These are phyloP conservation scores for Rutstroemia sp. DNA, from an alignment of 2,329 filamentous ascomycete genomes.

Conservation along the genomic window DNA sequence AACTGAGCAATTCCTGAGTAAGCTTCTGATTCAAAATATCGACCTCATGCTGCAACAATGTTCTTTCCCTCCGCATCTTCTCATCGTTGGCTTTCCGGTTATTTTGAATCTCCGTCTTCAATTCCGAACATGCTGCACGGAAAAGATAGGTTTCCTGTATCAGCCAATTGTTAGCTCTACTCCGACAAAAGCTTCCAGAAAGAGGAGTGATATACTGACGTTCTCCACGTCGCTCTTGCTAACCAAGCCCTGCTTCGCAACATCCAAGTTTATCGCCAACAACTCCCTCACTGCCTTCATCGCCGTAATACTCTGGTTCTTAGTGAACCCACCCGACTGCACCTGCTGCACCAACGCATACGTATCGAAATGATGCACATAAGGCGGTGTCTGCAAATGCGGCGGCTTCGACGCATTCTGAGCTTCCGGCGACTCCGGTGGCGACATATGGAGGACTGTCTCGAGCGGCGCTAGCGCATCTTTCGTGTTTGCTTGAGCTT, in stretches of 20 bases:
- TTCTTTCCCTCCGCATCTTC: slow-evolving; percentile 73
- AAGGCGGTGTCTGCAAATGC: slow-evolving; percentile 65
- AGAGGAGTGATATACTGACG: slow-evolving; percentile 24
- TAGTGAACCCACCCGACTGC: slow-evolving; percentile 60
- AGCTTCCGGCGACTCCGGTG: slow-evolving; percentile 33
- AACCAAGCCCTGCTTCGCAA: slow-evolving; percentile 73
- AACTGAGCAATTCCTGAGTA: slow-evolving; percentile 69
- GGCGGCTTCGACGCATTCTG: slow-evolving; percentile 45
- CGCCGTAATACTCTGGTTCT: slow-evolving; percentile 67
- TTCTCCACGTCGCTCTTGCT: slow-evolving; percentile 93
- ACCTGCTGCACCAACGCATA: slow-evolving; percentile 83
- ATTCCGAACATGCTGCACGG: slow-evolving; percentile 84
- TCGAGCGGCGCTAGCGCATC: slow-evolving; percentile 38
- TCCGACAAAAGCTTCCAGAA: not conserved
- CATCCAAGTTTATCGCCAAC: slow-evolving; percentile 69
- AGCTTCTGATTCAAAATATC: slow-evolving; percentile 83
- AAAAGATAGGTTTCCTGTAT: slow-evolving; percentile 79
- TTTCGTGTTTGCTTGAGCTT: slow-evolving; percentile 30
- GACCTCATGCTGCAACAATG: slow-evolving; percentile 86
- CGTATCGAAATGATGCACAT: slow-evolving; percentile 95
- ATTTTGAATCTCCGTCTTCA: slow-evolving; percentile 79
- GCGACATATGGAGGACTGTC: slow-evolving; percentile 41
- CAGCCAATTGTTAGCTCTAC: not conserved
- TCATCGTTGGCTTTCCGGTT: slow-evolving; percentile 71
- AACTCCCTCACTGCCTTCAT: slow-evolving; percentile 89